A percentile compares a stretch with the other conserved stretches of the same genome.
These are phyloP conservation scores for Allium fistulosum DNA, from an alignment of 106 monocot species.

Conservation along the genomic window DNA sequence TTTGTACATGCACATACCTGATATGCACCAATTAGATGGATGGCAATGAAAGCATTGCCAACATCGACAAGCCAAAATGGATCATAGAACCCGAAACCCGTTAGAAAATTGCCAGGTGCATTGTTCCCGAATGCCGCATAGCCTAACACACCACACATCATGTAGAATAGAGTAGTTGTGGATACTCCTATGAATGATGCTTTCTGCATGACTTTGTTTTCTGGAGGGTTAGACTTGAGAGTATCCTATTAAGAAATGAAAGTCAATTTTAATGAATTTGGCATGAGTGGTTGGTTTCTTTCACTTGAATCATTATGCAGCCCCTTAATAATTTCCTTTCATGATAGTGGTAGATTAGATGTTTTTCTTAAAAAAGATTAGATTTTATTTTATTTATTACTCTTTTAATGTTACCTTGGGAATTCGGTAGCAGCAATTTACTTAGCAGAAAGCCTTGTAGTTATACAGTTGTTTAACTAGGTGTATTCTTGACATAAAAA, in stretches of 20 bases:
- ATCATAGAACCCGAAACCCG: conserved; percentile 88
- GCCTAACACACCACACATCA: conserved; percentile 83
- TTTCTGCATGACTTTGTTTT: conserved; percentile 67
- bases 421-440: too few species aligned
- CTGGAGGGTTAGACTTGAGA: conserved; percentile 63
- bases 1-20: conserved; percentile 21
- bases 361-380: too few species aligned
- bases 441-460: too few species aligned
- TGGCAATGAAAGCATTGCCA: conserved; percentile 50
- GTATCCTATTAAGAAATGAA: conserved; percentile 40
- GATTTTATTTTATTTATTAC: too few species aligned
- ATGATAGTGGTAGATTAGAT: too few species aligned
- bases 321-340: too few species aligned
- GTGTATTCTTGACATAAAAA: too few species aligned
- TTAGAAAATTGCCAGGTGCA: conserved; percentile 80
- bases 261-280: too few species aligned
- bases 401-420: too few species aligned
- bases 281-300: too few species aligned
- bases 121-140: conserved; percentile 86
- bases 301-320: too few species aligned
- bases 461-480: too few species aligned
- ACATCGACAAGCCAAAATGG: conserved; percentile 64
- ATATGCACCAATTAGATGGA: conserved; percentile 88
- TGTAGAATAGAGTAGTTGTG: conserved; percentile 72
- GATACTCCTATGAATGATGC: conserved; percentile 47